Base-by-base conservation (phyloP, 768 basidiomycete genomes). In the Rhizopogon vesiculosus region DNA sequence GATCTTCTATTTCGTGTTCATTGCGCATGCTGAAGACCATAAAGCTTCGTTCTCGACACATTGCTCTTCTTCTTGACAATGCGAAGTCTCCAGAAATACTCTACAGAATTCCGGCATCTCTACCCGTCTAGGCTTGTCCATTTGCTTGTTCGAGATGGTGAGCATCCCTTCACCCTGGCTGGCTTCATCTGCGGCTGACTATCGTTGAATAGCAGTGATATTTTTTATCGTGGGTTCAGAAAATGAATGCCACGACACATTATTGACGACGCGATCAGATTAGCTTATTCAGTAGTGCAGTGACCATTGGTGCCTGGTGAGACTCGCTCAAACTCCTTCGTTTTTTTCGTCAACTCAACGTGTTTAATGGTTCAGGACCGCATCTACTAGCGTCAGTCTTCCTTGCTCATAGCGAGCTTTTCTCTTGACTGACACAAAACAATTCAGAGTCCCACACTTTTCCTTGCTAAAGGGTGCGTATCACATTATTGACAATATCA, bases 131-230 rank as follows among this genome's bases (percentile, higher is more conserved):
- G 33, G 1, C 54, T 70, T 25, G 12, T 60, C 7, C 42, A 6
- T 35, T 45, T 59, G 40, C 66, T 67, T 15, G 18, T 46, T n/a
- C 59, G 66, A 46, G 68, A 67, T 19, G 66, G 66, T 68, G 45
- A 57, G 62, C 2, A 18, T 33, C 15, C 29, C 40, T 15, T 7
- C 10, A 15, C 7, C 18, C 4, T 22, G 33, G 31, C 7, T 13
- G 10, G 35, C 22, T 16, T 6, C 8, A 25, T 6, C 15, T 49
- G 5, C 5, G 16, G 13, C 22, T 49, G 19, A 49, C 19, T 3
- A 7, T 25, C 5, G 28, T 10, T 28, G 1, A 13, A 28, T 10
- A 62, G 61, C 54, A 15, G 12, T 29, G 12, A 42, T 54, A 0
- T 62, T 62, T 19, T 56, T 53, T 44, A 3, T 51, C 9, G 35